Conservation (phyloP, 164 flowering plant species). For the Macadamia tetraphylla region DNA sequence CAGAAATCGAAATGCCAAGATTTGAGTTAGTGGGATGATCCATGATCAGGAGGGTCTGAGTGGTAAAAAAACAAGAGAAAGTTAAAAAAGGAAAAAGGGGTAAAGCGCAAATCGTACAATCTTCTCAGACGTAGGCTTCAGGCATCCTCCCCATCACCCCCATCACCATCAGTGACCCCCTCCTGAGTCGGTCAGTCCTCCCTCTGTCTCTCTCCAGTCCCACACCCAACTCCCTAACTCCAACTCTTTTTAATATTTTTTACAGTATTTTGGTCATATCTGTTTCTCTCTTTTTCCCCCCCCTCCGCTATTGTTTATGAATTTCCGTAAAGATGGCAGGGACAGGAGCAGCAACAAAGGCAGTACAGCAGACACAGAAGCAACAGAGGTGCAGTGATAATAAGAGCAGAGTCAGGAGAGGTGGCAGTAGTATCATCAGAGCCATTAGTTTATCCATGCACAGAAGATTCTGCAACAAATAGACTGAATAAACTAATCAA, state of each 20-base stretch:
- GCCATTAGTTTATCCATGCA: constrained; percentile 54
- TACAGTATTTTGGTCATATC: constrained; percentile 6
- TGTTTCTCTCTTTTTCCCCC: constrained; percentile 15
- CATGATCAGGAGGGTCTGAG: background rate
- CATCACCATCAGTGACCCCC: background rate
- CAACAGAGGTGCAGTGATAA: constrained; percentile 45
- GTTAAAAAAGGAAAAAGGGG: background rate
- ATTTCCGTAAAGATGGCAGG: constrained; percentile 64
- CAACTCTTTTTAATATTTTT: background rate
- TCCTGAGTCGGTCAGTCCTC: background rate
- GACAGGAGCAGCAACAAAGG: constrained; percentile 54
- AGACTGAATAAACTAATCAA: constrained; percentile 59
- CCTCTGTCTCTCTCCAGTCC: background rate
- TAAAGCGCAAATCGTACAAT: constrained; percentile 13
- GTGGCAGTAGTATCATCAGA: constrained; percentile 31
- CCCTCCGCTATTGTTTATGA: constrained; percentile 37
- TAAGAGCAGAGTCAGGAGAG: constrained; percentile 20
- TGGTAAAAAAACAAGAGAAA: constrained; percentile 1
- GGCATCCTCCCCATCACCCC: background rate
- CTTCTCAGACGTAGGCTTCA: constrained; percentile 8
- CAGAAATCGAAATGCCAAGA: constrained; percentile 6
- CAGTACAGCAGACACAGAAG: constrained; percentile 37
- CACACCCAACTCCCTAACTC: background rate
- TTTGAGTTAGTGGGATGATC: background rate
- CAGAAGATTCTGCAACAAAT: constrained; percentile 66